phyloP scores from a whole-genome alignment of 192 early-diverging fungal genomes.

The Backusella tuberculispora region DNA sequence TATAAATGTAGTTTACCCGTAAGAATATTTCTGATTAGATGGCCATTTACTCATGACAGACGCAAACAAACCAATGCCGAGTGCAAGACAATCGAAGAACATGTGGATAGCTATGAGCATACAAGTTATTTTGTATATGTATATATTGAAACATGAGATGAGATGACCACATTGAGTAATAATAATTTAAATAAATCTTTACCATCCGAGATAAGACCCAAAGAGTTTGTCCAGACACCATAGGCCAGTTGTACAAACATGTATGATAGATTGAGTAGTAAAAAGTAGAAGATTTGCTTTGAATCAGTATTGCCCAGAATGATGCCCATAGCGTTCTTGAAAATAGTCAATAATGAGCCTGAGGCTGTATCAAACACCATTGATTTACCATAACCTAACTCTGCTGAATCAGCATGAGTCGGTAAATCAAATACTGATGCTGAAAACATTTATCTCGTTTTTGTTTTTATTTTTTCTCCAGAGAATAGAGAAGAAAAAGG shows the following conservation, averaged over 20 bases:
- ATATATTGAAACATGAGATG: neutral
- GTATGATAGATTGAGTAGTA: conserved; percentile 90
- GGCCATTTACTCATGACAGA: conserved; percentile 92
- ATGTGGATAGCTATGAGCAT: conserved; percentile 83
- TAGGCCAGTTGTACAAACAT: conserved; percentile 89
- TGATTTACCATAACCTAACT: conserved; percentile 40
- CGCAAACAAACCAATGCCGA: conserved; percentile 86
- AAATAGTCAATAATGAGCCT: conserved; percentile 21
- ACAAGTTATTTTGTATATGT: too few species aligned
- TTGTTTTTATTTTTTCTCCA: neutral
- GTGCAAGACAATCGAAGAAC: conserved; percentile 95
- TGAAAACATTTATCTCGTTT: conserved; percentile 26
- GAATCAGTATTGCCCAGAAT: conserved; percentile 77
- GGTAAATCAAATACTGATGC: conserved; percentile 35
- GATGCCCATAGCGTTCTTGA: conserved; percentile 43
- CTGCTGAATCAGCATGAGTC: conserved; percentile 39
- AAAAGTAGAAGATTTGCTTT: conserved; percentile 92
- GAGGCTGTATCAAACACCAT: conserved; percentile 25
- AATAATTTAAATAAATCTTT: conserved; percentile 18
- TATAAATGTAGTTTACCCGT: conserved; percentile 53
- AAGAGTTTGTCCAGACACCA: conserved; percentile 79
- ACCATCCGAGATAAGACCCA: conserved; percentile 91
- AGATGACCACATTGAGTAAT: neutral
- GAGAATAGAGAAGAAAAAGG: too few species aligned
- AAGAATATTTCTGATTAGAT: conserved; percentile 76